phyloP scores from a whole-genome alignment of 441 rosid genomes.

The Corymbia citriodora region DNA sequence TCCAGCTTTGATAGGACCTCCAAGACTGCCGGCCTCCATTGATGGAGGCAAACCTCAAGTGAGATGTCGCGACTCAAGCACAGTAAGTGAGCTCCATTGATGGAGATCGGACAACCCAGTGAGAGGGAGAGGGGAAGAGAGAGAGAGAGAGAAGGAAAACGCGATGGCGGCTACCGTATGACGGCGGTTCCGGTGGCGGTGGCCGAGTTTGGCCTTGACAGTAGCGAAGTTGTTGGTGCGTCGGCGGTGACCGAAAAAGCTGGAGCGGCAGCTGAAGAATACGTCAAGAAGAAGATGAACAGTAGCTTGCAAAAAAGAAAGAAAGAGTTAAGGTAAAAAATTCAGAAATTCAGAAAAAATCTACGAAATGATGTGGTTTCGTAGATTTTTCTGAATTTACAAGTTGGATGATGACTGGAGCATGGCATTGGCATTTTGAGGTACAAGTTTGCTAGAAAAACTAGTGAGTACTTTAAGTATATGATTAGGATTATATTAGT shows the following conservation, averaged over 20 bases:
- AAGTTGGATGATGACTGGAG: background rate
- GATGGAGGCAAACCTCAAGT: background rate
- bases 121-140: background rate
- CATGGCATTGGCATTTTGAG: fast-evolving
- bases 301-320: background rate
- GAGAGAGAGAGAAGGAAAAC: background rate
- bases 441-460: background rate
- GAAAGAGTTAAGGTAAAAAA: background rate
- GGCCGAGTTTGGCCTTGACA: background rate
- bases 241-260: too few species aligned
- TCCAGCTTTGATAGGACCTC: constrained; percentile 49
- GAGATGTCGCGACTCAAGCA: background rate
- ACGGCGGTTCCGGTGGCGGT: fast-evolving
- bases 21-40: constrained; percentile 21
- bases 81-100: background rate
- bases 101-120: background rate
- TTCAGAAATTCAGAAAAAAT: too few species aligned
- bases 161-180: background rate
- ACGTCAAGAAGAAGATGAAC: background rate
- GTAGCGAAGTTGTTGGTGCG: background rate
- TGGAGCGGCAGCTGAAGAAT: background rate
- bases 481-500: too few species aligned
- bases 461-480: background rate
- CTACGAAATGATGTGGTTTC: fast-evolving
- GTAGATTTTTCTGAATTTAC: background rate